Base-by-base conservation (phyloP, 805 yeast genomes). In the Isabelozyma pseudorhagii region DNA sequence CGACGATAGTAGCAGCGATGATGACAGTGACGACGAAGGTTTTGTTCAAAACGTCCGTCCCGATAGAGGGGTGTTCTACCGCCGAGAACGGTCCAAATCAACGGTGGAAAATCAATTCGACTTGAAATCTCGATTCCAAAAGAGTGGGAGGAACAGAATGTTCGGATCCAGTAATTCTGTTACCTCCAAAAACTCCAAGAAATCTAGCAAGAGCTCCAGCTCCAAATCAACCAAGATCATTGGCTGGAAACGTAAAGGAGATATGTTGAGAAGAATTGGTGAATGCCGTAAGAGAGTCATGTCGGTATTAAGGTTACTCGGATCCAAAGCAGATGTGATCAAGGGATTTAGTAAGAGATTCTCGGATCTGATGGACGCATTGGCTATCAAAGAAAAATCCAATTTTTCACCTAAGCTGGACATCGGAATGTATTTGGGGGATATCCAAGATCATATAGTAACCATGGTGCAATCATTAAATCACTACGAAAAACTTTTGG, bases 321-420 rank as follows among this genome's bases (percentile, higher is more conserved):
- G 97, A 2, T 85, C 90, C 46, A 94, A 94, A 69, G 98, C 97
- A 0, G 99, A 94, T 68, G 99, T 94, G n/a, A 89, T 94, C 56
- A 89, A 89, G 62, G 97, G 97, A 0, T 91, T 94, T 63, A 86
- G 96, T 44, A 94, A 94, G 64, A 74, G 97, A 51, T 90, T 94
- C 63, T 86, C 84, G 55, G 97, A 91, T 57, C 45, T 44, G 13
- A 15, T 50, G 3, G 52, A 49, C 15, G 17, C 36, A n/a, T 25
- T 50, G 79, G 53, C 87, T 88, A 89, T 87, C 82, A 51, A 83
- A 80, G 40, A 87, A 89, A 0, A 90, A 93, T 46, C 78, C 85
- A 54, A 81, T 27, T 11, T 11, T 13, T 11, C 44, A 64, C 45
- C 85, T 10, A 60, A 62, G 44, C 61, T 55, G 48, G 98, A 93